A percentile compares a stretch with the other conserved stretches of the same genome.
phyloP scores from a whole-genome alignment of 495 filamentous ascomycete species.

The Pyrenopolyporus hunteri region DNA sequence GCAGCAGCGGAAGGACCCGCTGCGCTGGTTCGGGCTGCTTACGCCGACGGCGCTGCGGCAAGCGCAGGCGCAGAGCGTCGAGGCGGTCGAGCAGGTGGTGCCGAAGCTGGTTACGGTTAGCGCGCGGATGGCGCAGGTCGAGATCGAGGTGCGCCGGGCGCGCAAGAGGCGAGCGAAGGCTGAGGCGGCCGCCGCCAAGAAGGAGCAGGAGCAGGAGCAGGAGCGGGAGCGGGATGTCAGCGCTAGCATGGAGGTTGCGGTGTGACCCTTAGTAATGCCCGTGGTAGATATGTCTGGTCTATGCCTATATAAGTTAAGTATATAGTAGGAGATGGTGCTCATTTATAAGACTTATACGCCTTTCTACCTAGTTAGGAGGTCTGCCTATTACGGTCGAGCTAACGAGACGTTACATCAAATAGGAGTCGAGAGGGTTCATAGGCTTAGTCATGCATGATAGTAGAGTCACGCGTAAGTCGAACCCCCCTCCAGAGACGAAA shows the following conservation, averaged over 20 bases:
- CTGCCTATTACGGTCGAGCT: too few species aligned
- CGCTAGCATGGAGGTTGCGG: slow-evolving; percentile 15
- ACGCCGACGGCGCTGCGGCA: slow-evolving; percentile 63
- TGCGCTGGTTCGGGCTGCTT: slow-evolving; percentile 74
- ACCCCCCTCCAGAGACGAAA: not conserved
- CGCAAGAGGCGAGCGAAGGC: slow-evolving; percentile 57
- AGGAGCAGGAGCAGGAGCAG: slow-evolving; percentile 11
- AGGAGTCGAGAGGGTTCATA: not conserved
- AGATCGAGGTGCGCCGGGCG: slow-evolving; percentile 57
- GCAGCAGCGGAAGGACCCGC: slow-evolving; percentile 54
- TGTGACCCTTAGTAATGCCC: too few species aligned
- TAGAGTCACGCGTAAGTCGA: not conserved
- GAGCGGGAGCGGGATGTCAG: slow-evolving; percentile 15
- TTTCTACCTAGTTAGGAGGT: too few species aligned
- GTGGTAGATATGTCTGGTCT: too few species aligned
- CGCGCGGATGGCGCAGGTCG: slow-evolving; percentile 55
- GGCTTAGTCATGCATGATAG: not conserved
- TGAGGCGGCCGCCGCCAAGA: slow-evolving; percentile 26
- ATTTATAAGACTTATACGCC: too few species aligned
- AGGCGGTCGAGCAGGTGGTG: slow-evolving; percentile 52
- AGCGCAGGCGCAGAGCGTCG: slow-evolving; percentile 59
- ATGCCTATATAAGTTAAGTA: too few species aligned
- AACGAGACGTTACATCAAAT: too few species aligned
- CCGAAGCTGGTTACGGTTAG: slow-evolving; percentile 52
- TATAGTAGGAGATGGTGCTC: too few species aligned